phyloP scores from a whole-genome alignment of 2,329 filamentous ascomycete genomes.

The Fusarium solani-melongenae region DNA sequence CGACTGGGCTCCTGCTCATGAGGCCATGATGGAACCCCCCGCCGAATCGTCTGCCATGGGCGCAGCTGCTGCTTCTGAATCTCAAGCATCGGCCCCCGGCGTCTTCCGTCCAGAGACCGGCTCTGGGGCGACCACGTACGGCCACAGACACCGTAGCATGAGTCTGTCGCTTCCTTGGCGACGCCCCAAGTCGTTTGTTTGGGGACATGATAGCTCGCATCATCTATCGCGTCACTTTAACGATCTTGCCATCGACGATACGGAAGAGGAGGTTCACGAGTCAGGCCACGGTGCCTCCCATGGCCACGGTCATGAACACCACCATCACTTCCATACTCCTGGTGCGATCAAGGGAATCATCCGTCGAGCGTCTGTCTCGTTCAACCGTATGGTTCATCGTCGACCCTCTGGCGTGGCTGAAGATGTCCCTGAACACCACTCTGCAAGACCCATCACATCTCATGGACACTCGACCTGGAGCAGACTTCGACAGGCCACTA shows the following conservation, averaged over 20 bases:
- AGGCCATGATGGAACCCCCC: conserved; percentile 49
- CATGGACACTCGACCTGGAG: conserved; percentile 59
- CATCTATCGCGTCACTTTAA: conserved; percentile 44
- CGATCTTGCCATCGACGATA: conserved; percentile 49
- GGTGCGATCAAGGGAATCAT: conserved; percentile 62
- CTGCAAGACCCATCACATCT: conserved; percentile 56
- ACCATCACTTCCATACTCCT: conserved; percentile 40
- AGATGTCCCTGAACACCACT: conserved; percentile 34
- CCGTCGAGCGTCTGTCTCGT: conserved; percentile 65
- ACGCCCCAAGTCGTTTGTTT: conserved; percentile 57
- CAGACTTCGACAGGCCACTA: conserved; percentile 62
- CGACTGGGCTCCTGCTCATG: conserved; percentile 57
- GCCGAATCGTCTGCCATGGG: conserved; percentile 31
- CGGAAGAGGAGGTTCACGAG: conserved; percentile 41
- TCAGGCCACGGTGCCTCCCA: conserved; percentile 32
- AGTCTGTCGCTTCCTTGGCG: conserved; percentile 64
- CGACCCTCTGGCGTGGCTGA: conserved; percentile 55
- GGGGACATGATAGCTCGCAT: conserved; percentile 46
- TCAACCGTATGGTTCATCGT: conserved; percentile 64
- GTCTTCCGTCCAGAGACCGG: conserved; percentile 13
- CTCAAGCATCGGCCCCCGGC: conserved; percentile 7
- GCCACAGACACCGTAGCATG: conserved; percentile 59
- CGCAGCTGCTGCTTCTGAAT: conserved; percentile 11
- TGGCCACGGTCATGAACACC: conserved; percentile 37
- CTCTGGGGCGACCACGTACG: conserved; percentile 18